phyloP scores from a whole-genome alignment of 495 filamentous ascomycete genomes.

The Penicillium samsonianum region DNA sequence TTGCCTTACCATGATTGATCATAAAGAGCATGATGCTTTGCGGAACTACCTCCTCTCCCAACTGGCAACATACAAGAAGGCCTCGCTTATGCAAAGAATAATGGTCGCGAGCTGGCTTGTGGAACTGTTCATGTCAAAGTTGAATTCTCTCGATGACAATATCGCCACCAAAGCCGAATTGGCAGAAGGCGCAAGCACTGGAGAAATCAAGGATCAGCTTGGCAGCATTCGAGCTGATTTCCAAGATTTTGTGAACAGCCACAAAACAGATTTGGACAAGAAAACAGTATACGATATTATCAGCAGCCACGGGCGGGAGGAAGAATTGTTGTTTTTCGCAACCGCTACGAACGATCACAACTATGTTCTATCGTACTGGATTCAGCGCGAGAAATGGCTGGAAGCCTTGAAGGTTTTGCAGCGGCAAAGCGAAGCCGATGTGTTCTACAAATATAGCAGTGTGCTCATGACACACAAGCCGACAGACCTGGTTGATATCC shows the following conservation, averaged over 20 bases:
- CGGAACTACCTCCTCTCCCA: slow-evolving; percentile 88
- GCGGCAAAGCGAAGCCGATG: slow-evolving; percentile 83
- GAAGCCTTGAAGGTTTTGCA: slow-evolving; percentile 86
- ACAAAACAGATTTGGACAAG: slow-evolving; percentile 82
- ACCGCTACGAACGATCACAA: slow-evolving; percentile 86
- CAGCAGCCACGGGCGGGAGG: slow-evolving; percentile 89
- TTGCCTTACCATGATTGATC: slow-evolving; percentile 84
- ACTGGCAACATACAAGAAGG: slow-evolving; percentile 77
- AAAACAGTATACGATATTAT: slow-evolving; percentile 96
- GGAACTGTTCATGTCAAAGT: slow-evolving; percentile 95
- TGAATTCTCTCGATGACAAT: slow-evolving; percentile 92
- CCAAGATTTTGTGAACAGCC: slow-evolving; percentile 79
- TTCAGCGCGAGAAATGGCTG: slow-evolving; percentile 92
- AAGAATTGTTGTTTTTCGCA: slow-evolving; percentile 89
- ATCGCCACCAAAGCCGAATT: slow-evolving; percentile 88
- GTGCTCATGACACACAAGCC: slow-evolving; percentile 92
- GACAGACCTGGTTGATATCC: slow-evolving; percentile 81
- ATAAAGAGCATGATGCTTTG: slow-evolving; percentile 85
- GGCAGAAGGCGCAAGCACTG: slow-evolving; percentile 65
- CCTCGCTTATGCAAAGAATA: slow-evolving; percentile 82
- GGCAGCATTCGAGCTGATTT: slow-evolving; percentile 70
- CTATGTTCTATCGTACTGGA: slow-evolving; percentile 95
- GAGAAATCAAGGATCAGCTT: slow-evolving; percentile 73
- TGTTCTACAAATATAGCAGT: slow-evolving; percentile 94
- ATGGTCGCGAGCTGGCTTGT: slow-evolving; percentile 97